Conservation (phyloP, 2,329 filamentous ascomycete genomes). For the Amauroascus verrucosus region DNA sequence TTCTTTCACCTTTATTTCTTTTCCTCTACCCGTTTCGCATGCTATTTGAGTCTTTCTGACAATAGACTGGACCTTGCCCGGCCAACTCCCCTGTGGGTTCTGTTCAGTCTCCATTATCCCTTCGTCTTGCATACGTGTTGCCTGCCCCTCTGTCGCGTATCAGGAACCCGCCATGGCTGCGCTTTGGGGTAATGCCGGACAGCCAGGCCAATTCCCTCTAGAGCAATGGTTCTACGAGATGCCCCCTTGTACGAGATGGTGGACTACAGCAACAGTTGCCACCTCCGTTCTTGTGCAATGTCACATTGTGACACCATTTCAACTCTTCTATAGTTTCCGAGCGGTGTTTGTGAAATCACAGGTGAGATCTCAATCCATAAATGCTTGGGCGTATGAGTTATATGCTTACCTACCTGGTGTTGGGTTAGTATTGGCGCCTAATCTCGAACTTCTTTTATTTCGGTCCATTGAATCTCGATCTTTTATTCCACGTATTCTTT, state of each 20-base stretch:
- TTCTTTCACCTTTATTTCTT: not conserved
- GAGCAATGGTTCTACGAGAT: constrained; percentile 99
- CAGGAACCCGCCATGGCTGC: constrained; percentile 29
- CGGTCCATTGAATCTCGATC: constrained; percentile 82
- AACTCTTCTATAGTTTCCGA: constrained; percentile 93
- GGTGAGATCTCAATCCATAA: constrained; percentile 46
- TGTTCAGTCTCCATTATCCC: not conserved
- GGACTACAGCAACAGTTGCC: constrained; percentile 84
- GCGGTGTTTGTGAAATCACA: constrained; percentile 86
- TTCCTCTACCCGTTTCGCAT: not conserved
- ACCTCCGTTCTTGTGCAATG: constrained; percentile 88
- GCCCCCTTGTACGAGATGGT: constrained; percentile 90
- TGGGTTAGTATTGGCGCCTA: constrained; percentile 80
- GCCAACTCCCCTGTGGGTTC: not conserved
- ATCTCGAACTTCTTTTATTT: constrained; percentile 96
- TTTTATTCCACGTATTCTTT: constrained; percentile 97
- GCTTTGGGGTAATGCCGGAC: constrained; percentile 35
- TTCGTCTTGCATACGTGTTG: not conserved
- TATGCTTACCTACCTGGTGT: constrained; percentile 8
- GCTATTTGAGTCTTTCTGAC: not conserved
- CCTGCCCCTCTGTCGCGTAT: not conserved
- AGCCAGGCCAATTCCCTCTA: constrained; percentile 58
- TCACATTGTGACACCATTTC: constrained; percentile 81
- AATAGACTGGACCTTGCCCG: not conserved
- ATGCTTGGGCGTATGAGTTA: not conserved